Evolutionary conservation across 768 basidiomycete genomes (phyloP), one percentile per base, ranked within the genome.

Genomic region (Lanmaoa rubissima): DNA sequence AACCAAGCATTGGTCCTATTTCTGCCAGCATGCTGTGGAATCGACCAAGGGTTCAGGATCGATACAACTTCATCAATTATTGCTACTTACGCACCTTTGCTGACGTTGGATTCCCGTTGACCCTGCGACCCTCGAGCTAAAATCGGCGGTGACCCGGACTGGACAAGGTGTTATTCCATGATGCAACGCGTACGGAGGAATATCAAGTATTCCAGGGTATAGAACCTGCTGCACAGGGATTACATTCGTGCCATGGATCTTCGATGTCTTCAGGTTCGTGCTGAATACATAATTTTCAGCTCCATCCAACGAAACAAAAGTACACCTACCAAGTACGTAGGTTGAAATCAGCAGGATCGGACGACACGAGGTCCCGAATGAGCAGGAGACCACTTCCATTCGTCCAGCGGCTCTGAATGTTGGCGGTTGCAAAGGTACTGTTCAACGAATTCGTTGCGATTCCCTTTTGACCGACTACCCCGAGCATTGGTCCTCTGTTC

Each of bases 11-110:
- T 8, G 36, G 26, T 17, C 11, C 49, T 8, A 31, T 43, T 11
- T 49, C 54, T 40, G 19, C n/a, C 10, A n/a, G 17, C 31, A 24
- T 19, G 21, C 56, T 62, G 21, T 28, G 16, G 12, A 28, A 3
- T 34, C 9, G 14, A 40, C 9, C 42, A 28, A 4, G 3, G 21
- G 3, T 44, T 58, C 21, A 54, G 34, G 14, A 17, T n/a, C 9
- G 17, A 39, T 43, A 24, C 26, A n/a, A 51, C n/a, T 0, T 34
- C 24, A 3, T 32, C 7, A 11, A 35, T 17, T 1, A 48, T 7
- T 21, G 6, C n/a, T 31, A 59, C 56, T 58, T 40, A 67, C 65
- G 55, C n/a, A 64, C 65, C 55, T 61, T 41, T 34, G 40, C 36
- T 28, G 50, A 24, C 28, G 32, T 17, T 45, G 56, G 8, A 34